Evolutionary conservation across 2,329 filamentous ascomycete genomes (phyloP).

Genomic region (Taxawa tesnikishii): DNA sequence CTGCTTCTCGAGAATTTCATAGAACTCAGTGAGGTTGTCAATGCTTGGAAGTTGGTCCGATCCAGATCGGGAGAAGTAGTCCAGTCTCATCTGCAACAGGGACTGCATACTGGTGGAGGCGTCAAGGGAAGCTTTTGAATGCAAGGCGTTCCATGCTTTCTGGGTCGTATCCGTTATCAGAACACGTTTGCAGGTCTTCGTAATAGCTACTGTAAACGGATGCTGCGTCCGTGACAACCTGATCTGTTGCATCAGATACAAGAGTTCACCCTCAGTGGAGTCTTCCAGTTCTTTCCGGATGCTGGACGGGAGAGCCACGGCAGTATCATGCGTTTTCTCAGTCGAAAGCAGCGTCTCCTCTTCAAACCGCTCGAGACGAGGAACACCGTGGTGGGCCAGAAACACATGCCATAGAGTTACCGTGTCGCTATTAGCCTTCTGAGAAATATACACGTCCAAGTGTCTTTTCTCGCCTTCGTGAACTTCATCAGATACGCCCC

Average conservation of each 20-base stretch:
- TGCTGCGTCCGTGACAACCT: conserved; percentile 4
- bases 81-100: conserved; percentile 5
- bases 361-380: conserved; percentile 6
- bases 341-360: conserved; percentile 8
- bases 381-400: conserved; percentile 8
- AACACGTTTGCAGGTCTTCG: conserved; percentile 1
- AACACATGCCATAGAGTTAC: conserved; percentile 9
- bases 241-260: conserved; percentile 7
- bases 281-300: conserved; percentile 6
- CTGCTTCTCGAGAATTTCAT: conserved; percentile 6
- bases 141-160: conserved; percentile 3
- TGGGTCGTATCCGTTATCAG: conserved; percentile 6
- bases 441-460: conserved; percentile 8
- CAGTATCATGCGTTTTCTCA: conserved; percentile 2
- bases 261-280: conserved; percentile 8
- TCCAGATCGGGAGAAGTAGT: conserved; percentile 6
- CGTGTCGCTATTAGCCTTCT: conserved; percentile 6
- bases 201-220: conserved; percentile 5
- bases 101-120: conserved; percentile 3
- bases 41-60: conserved; percentile 5
- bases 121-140: conserved; percentile 9
- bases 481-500: conserved; percentile 5
- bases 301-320: conserved; percentile 6
- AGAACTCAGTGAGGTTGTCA: conserved; percentile 6
- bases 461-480: too few relatives aligned